Evolutionary conservation across 257 asterid genomes (phyloP), one percentile per base, ranked within the genome.

Genomic region (Striga asiatica): DNA sequence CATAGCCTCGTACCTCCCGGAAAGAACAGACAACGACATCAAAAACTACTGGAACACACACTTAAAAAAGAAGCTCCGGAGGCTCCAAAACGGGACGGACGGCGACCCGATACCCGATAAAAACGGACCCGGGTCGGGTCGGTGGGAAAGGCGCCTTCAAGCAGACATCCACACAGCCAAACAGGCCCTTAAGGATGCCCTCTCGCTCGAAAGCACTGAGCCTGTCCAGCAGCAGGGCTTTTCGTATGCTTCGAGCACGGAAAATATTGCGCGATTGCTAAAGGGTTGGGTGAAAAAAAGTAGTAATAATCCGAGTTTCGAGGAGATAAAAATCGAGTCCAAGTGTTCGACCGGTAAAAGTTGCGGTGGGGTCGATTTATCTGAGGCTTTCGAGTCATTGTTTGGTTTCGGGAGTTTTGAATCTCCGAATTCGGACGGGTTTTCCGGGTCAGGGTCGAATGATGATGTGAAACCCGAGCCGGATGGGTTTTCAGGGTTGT

Each of bases 31-130:
- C 43, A 92, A 92, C 23, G 99, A 92, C 67, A 82, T 92, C 2
- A 92, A 92, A 48, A 92, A 92, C 63, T 85, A 76, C 61, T 92
- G 99, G 99, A 92, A 92, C 24, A 88, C 98, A 8, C 98, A 92
- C 70, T 42, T 92, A 69, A 92, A 82, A 71, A 92, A 84, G 77
- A 84, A 84, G 82, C 77, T 92, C 1, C 79, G 62, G 9, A 80
- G 62, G 76, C 63, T 78, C 0, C 76, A 77, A 70, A 24, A 25
- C 4, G 76, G 66, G 9, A 39, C 73, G n/a, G 69, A 35, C 18
- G 14, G 1, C 56, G 58, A 1, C 63, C 75, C 0, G 43, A 37
- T 10, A 7, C 18, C 81, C 0, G 38, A 38, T 17, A n/a, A 65
- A n/a, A 14, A 5, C 74, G 0, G 67, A 68, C 46, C 70, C 94